A percentile compares a stretch with the other conserved stretches of the same genome.
Conservation (phyloP, 345 rosid species). For the Citrus medica region DNA sequence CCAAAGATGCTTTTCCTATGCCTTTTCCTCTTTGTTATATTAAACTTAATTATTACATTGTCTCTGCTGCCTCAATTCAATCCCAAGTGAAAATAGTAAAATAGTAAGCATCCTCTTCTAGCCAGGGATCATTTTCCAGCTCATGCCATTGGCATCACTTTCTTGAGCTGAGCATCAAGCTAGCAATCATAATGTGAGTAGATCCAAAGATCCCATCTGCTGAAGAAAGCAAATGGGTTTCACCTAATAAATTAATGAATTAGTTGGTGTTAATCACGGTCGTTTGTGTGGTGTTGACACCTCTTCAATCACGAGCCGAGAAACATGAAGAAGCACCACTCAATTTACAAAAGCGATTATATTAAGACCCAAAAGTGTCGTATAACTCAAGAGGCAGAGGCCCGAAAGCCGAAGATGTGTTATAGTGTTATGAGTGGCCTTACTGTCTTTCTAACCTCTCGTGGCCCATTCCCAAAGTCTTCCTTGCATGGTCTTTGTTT, state of each 20-base stretch:
- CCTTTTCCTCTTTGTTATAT: not conserved
- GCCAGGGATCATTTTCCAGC: not conserved
- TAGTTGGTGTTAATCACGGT: not conserved
- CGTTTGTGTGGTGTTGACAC: not conserved
- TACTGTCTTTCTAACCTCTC: no score
- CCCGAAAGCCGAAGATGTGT: no score
- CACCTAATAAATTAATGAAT: not conserved
- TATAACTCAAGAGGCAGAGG: no score
- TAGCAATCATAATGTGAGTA: not conserved
- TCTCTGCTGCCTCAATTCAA: not conserved
- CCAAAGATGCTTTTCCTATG: conserved; percentile 8
- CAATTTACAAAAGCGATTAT: no score
- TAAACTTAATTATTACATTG: not conserved
- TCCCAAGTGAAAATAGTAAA: not conserved
- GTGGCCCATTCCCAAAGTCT: no score
- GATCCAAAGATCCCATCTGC: not conserved
- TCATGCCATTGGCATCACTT: not conserved
- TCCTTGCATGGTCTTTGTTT: no score
- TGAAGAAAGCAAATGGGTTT: not conserved
- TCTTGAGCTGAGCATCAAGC: not conserved
- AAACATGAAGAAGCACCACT: not conserved
- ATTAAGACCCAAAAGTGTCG: no score
- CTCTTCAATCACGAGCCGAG: not conserved
- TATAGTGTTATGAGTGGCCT: no score
- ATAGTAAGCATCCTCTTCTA: not conserved